Percentiles rank a stretch among this genome's conserved stretches.
These are phyloP conservation scores for Venustampulla echinocandica DNA, from an alignment of 495 filamentous ascomycete genomes.

Conservation along the genomic window DNA sequence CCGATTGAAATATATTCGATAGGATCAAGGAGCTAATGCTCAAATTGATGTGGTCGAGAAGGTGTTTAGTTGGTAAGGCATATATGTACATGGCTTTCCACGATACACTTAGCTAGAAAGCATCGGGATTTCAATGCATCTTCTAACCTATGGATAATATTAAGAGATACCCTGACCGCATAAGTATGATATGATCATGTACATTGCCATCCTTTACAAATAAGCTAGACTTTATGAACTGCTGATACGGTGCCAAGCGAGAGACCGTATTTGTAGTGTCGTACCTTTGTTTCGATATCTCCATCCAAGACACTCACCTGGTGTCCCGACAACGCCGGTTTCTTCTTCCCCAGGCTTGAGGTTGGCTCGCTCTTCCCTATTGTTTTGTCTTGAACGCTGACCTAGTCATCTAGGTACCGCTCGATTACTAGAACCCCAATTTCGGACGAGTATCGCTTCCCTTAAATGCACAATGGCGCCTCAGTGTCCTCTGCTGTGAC, in stretches of 20 bases:
- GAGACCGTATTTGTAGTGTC: too few relatives aligned
- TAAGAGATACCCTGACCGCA: background rate
- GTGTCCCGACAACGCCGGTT: conserved; percentile 10
- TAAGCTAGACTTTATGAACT: conserved; percentile 1
- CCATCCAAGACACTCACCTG: conserved; percentile 9
- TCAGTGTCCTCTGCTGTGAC: conserved; percentile 2
- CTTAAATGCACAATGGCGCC: background rate
- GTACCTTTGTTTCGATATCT: conserved; percentile 12
- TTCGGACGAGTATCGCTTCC: conserved; percentile 7
- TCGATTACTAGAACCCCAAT: conserved; percentile 9
- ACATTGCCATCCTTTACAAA: background rate
- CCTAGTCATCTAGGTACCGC: conserved; percentile 6
- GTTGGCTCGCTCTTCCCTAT: background rate
- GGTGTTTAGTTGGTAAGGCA: conserved; percentile 1
- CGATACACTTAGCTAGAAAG: background rate
- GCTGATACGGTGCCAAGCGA: too few relatives aligned
- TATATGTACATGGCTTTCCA: background rate
- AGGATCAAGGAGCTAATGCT: background rate
- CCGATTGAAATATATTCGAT: background rate
- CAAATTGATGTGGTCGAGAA: background rate
- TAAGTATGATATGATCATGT: background rate
- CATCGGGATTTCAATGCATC: background rate
- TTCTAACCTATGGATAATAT: background rate
- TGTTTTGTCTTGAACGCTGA: background rate
- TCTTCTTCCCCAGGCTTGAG: conserved; percentile 13